Evolutionary conservation across 139 green algal genomes (phyloP).

Genomic region (Coelastrella sp.): DNA sequence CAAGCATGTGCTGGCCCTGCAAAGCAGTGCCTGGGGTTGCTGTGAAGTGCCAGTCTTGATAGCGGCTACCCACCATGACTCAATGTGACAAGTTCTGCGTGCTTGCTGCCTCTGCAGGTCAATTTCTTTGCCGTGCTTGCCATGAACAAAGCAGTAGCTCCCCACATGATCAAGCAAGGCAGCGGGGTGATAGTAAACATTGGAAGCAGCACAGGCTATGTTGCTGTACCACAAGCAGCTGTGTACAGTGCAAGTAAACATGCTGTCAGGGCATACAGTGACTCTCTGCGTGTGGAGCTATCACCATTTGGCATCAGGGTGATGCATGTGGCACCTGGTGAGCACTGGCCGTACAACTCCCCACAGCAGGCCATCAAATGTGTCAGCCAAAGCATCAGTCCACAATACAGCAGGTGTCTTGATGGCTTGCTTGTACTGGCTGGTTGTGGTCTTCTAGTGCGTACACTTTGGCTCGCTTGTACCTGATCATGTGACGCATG

Average conservation of each 20-base stretch:
- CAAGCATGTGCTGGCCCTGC: too few species aligned
- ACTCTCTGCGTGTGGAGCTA: slow-evolving; percentile 39
- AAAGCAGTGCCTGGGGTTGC: neutral
- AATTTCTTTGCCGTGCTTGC: slow-evolving; percentile 43
- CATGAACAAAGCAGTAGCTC: slow-evolving; percentile 18
- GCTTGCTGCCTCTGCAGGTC: slow-evolving; percentile 5
- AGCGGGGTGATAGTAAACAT: slow-evolving; percentile 39
- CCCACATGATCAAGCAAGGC: slow-evolving; percentile 17
- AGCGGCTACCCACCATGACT: neutral
- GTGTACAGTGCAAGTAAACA: slow-evolving; percentile 41
- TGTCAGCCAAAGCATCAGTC: neutral
- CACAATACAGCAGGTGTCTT: neutral
- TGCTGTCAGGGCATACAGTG: slow-evolving; percentile 35
- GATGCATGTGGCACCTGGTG: slow-evolving; percentile 41
- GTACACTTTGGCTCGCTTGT: too few species aligned
- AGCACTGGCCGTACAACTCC: neutral
- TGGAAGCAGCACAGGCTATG: slow-evolving; percentile 12
- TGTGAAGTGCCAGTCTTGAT: neutral
- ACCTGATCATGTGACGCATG: too few species aligned
- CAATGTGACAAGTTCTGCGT: neutral
- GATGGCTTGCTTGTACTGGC: too few species aligned
- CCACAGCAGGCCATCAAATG: neutral
- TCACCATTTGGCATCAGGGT: slow-evolving; percentile 12
- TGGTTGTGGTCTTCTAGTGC: too few species aligned
- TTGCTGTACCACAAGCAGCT: slow-evolving; percentile 1